These are phyloP conservation scores for Arxiozyma slooffiae DNA, from an alignment of 1,139 yeast genomes.

Conservation along the genomic window DNA sequence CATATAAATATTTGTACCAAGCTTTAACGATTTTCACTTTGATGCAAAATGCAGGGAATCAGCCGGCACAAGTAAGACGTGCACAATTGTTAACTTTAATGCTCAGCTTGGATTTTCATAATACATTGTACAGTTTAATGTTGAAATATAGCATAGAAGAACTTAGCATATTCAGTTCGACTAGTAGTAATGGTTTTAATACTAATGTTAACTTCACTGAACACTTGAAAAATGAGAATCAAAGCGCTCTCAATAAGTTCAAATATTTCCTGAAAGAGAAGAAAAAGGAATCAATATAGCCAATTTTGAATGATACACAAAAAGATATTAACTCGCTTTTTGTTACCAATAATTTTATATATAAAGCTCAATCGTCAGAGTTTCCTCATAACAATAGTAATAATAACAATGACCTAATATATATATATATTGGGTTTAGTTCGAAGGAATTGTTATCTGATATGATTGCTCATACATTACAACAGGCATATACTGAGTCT, in stretches of 20 bases:
- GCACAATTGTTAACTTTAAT: slow-evolving; percentile 61
- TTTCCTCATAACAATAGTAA: background rate
- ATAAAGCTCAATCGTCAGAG: background rate
- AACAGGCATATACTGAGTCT: slow-evolving; percentile 16
- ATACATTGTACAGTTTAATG: slow-evolving; percentile 49
- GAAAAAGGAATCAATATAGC: background rate
- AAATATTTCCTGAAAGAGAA: background rate
- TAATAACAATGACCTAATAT: background rate
- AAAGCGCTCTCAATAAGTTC: background rate
- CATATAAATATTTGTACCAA: slow-evolving; percentile 62
- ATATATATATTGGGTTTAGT: background rate
- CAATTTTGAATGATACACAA: background rate
- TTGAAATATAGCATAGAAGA: slow-evolving; percentile 37
- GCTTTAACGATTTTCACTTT: slow-evolving; percentile 60
- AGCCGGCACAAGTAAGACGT: slow-evolving; percentile 66
- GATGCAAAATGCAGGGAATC: slow-evolving; percentile 68
- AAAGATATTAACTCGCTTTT: background rate
- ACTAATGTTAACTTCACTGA: too few relatives aligned
- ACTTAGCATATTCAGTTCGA: background rate
- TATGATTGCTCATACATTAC: slow-evolving; percentile 15
- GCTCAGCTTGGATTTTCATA: slow-evolving; percentile 58
- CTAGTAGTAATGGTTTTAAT: background rate
- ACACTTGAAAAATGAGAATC: background rate
- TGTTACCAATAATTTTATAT: background rate
- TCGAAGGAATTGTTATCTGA: slow-evolving; percentile 9